These are phyloP conservation scores for Candida buenavistaensis DNA, from an alignment of 1,139 yeast genomes.

Conservation along the genomic window DNA sequence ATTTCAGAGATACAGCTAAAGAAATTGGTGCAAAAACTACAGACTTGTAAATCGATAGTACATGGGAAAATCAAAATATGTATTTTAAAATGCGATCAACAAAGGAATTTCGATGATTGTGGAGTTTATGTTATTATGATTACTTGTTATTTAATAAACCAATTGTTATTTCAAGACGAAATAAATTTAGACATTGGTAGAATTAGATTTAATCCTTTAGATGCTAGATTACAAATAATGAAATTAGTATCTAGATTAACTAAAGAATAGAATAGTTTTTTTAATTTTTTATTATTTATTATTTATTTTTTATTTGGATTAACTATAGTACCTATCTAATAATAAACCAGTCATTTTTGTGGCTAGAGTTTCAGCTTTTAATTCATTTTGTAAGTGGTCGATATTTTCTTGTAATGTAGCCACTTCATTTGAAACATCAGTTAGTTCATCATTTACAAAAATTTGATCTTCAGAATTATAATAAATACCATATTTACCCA, in stretches of 20 bases:
- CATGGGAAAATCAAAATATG: conserved; percentile 22
- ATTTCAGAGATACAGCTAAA: conserved; percentile 17
- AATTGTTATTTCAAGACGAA: conserved; percentile 19
- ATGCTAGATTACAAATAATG: conserved; percentile 29
- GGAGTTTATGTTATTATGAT: conserved; percentile 46
- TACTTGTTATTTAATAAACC: conserved; percentile 33
- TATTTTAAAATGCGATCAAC: conserved; percentile 41
- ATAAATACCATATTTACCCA: conserved; percentile 31
- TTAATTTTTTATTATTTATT: background rate
- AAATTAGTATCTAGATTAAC: conserved; percentile 15
- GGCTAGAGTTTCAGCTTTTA: conserved; percentile 29
- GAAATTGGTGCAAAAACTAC: conserved; percentile 26
- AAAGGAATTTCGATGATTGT: conserved; percentile 47
- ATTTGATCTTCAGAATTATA: conserved; percentile 23
- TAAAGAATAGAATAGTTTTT: background rate
- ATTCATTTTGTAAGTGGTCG: conserved; percentile 21
- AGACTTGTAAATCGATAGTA: conserved; percentile 21
- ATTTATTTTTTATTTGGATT: background rate
- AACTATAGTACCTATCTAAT: conserved; percentile 25
- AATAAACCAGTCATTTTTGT: conserved; percentile 27
- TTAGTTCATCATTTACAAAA: conserved; percentile 21
- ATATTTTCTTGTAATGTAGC: conserved; percentile 16
- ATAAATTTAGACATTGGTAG: conserved; percentile 27
- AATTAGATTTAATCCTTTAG: conserved; percentile 30
- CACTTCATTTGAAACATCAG: conserved; percentile 9